Evolutionary conservation across 1,139 yeast genomes (phyloP).

Genomic region (Debaryomyces robertsiae): DNA sequence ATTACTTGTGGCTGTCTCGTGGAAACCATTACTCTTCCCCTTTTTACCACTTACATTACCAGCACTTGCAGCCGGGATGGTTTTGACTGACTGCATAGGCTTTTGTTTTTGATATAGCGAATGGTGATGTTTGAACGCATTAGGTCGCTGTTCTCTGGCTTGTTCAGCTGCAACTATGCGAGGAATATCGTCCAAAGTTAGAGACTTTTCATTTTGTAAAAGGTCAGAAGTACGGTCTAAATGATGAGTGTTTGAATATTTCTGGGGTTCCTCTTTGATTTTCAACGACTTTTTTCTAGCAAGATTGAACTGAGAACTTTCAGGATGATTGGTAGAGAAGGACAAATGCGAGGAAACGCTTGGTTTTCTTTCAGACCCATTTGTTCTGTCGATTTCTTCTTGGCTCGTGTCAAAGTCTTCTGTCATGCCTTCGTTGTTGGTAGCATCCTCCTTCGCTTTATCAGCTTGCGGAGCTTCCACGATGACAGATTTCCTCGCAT

Average conservation of each 20-base stretch:
- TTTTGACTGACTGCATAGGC: slow-evolving; percentile 37
- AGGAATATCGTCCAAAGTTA: slow-evolving; percentile 94
- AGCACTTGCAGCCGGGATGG: slow-evolving; percentile 23
- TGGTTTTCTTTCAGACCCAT: slow-evolving; percentile 11
- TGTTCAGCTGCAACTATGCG: slow-evolving; percentile 97
- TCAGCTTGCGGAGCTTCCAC: slow-evolving; percentile 61
- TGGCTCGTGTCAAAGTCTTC: slow-evolving; percentile 16
- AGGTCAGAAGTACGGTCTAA: slow-evolving; percentile 64
- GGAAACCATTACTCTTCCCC: background rate
- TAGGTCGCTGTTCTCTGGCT: slow-evolving; percentile 88
- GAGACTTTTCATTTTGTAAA: slow-evolving; percentile 77
- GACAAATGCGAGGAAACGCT: slow-evolving; percentile 25
- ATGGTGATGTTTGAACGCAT: slow-evolving; percentile 75
- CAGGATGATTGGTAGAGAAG: slow-evolving; percentile 26
- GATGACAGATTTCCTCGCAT: slow-evolving; percentile 47
- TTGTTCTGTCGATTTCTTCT: slow-evolving; percentile 7
- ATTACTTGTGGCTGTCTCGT: slow-evolving; percentile 12
- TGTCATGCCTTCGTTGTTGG: slow-evolving; percentile 18
- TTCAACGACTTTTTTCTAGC: slow-evolving; percentile 28
- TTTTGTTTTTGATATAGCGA: slow-evolving; percentile 44
- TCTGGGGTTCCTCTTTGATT: slow-evolving; percentile 50
- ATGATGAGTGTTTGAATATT: slow-evolving; percentile 34
- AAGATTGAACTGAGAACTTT: slow-evolving; percentile 39
- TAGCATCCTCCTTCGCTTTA: slow-evolving; percentile 27
- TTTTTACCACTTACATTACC: slow-evolving; percentile 11